Percentiles rank a stretch among this genome's conserved stretches.
Evolutionary conservation across 257 asterid genomes (phyloP).

Genomic region (Leptodermis oblonga): DNA sequence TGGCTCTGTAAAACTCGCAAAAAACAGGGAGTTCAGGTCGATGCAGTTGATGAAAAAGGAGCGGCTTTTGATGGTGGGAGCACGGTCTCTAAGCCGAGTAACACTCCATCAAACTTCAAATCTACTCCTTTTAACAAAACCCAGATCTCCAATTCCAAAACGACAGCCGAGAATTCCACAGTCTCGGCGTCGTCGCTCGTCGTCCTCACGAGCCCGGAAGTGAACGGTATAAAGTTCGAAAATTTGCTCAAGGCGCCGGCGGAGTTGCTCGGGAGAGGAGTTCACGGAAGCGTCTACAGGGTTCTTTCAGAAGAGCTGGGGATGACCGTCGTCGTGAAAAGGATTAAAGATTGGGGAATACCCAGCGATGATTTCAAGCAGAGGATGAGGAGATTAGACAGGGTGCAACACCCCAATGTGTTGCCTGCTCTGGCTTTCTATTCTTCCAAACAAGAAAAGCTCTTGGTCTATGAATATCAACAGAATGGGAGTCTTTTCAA

Average conservation of each 20-base stretch:
- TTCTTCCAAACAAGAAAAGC: conserved; percentile 68
- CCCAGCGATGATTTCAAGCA: conserved; percentile 49
- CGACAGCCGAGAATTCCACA: conserved; percentile 29
- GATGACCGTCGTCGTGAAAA: conserved; percentile 53
- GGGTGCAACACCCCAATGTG: conserved; percentile 56
- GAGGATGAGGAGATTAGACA: conserved; percentile 53
- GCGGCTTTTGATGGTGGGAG: conserved; percentile 30
- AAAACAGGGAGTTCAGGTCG: conserved; percentile 20
- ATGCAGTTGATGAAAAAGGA: conserved; percentile 22
- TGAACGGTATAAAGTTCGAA: conserved; percentile 55
- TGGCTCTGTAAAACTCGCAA: conserved; percentile 33
- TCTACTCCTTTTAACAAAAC: conserved; percentile 22
- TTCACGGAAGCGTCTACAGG: conserved; percentile 65
- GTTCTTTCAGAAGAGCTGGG: conserved; percentile 46
- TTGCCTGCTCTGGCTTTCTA: conserved; percentile 64
- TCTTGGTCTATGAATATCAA: conserved; percentile 68
- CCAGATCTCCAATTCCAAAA: conserved; percentile 34
- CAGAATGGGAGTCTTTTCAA: conserved; percentile 59
- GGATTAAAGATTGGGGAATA: conserved; percentile 64
- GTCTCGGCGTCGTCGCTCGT: conserved; percentile 45
- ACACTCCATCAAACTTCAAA: conserved; percentile 38
- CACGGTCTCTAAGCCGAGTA: conserved; percentile 28
- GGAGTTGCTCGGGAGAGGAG: conserved; percentile 76
- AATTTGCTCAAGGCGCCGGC: conserved; percentile 78
- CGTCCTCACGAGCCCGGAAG: conserved; percentile 48